Conservation (phyloP, 1,284 basidiomycete genomes). For the Cryptococcus sp. region DNA sequence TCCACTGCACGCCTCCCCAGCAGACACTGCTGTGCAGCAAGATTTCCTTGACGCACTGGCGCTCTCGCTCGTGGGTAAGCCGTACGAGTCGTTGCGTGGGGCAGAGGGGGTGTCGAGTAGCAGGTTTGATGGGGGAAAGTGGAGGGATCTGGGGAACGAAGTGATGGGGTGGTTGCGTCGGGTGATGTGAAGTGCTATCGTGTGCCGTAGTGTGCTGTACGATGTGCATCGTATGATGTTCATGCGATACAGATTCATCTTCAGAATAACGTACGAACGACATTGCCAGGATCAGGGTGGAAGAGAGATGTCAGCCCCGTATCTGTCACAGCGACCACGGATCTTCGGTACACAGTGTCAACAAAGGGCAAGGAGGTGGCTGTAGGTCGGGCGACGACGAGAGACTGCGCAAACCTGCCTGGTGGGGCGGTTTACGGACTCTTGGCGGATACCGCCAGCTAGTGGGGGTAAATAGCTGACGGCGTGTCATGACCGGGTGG, state of each 20-base stretch:
- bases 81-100: constrained; percentile 47
- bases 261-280: too few relatives aligned
- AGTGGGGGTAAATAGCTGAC: constrained; percentile 2
- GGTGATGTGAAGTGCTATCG: constrained; percentile 34
- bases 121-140: constrained; percentile 17
- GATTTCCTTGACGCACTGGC: constrained; percentile 34
- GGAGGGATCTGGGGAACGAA: constrained; percentile 26
- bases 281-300: too few relatives aligned
- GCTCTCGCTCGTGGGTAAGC: constrained; percentile 37
- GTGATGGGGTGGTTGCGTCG: constrained; percentile 44
- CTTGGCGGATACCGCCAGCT: not conserved
- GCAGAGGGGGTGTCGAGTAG: constrained; percentile 23
- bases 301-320: constrained; percentile 44
- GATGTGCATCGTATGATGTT: too few relatives aligned
- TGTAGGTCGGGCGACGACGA: constrained; percentile 16
- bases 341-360: constrained; percentile 43
- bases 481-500: constrained; percentile 9
- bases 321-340: constrained; percentile 49
- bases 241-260: too few relatives aligned
- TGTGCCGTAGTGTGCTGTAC: too few relatives aligned
- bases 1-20: not conserved
- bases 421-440: constrained; percentile 5
- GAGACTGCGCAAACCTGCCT: constrained; percentile 7
- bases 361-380: constrained; percentile 27
- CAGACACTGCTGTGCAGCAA: constrained; percentile 18